Percentiles rank a stretch among this genome's conserved stretches.
Conservation (phyloP, 129 eudicot genomes). For the Silybum marianum region DNA sequence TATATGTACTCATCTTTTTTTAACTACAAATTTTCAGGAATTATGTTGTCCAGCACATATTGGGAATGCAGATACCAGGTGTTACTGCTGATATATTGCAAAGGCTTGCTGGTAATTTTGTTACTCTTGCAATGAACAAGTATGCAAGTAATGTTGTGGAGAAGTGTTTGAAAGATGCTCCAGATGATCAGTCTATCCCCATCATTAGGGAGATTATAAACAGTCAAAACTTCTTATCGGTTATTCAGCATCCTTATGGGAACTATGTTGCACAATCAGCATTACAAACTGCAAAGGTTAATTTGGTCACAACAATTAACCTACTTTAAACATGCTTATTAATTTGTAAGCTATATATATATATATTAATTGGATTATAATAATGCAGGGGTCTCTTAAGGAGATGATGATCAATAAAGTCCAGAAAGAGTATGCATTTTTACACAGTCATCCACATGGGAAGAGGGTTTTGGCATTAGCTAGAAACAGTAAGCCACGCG, state of each 20-base stretch:
- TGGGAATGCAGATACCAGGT: conserved; percentile 39
- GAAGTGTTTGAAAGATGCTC: conserved; percentile 49
- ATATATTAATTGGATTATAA: not conserved
- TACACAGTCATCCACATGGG: conserved; percentile 79
- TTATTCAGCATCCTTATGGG: conserved; percentile 65
- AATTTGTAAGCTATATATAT: not conserved
- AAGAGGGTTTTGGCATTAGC: conserved; percentile 55
- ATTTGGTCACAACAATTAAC: not conserved
- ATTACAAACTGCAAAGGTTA: conserved; percentile 47
- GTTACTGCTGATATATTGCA: conserved; percentile 32
- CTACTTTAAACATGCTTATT: not conserved
- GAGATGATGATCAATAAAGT: conserved; percentile 31
- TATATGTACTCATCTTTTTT: not conserved
- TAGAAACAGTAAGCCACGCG: conserved; percentile 34
- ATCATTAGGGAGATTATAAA: conserved; percentile 55
- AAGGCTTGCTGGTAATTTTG: conserved; percentile 48
- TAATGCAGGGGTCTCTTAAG: conserved; percentile 49
- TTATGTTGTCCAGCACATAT: conserved; percentile 71
- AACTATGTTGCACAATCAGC: conserved; percentile 79
- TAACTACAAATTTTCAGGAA: conserved; percentile 43
- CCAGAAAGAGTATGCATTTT: conserved; percentile 36
- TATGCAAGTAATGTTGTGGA: conserved; percentile 84
- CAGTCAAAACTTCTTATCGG: conserved; percentile 40
- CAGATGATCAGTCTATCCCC: conserved; percentile 24
- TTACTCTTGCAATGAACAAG: conserved; percentile 56